Evolutionary conservation across 805 yeast species (phyloP).

Genomic region (Scheffersomyces spartinae): DNA sequence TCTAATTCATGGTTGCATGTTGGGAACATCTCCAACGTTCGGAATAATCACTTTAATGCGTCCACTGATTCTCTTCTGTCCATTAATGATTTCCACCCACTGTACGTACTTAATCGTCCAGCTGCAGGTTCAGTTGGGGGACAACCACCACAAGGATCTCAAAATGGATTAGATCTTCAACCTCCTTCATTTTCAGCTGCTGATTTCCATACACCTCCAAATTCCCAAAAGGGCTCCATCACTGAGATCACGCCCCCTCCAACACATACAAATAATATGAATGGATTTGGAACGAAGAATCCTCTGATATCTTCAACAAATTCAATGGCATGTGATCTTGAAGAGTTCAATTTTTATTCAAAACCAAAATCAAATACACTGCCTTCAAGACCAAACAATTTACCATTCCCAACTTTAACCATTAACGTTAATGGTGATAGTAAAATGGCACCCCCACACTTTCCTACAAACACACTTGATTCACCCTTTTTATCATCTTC

Average conservation of each 20-base stretch:
- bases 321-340: conserved; percentile 14
- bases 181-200: no score
- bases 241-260: conserved; percentile 9
- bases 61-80: conserved; percentile 32
- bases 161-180: no score
- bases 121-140: conserved; percentile 17
- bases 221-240: conserved; percentile 20
- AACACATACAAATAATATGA: conserved; percentile 1
- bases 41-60: conserved; percentile 11
- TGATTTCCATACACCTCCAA: conserved; percentile 32
- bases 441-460: no score
- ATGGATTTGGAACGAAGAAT: not conserved
- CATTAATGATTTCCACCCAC: conserved; percentile 32
- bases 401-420: conserved; percentile 25
- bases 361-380: conserved; percentile 12
- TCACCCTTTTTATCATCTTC: conserved; percentile 32
- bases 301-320: conserved; percentile 3
- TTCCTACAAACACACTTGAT: conserved; percentile 22
- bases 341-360: conserved; percentile 15
- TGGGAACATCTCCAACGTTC: conserved; percentile 17
- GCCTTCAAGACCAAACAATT: conserved; percentile 11
- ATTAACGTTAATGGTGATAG: conserved; percentile 11
- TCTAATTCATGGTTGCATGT: conserved; percentile 31
- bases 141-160: conserved; percentile 2
- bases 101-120: conserved; percentile 26